Conservation (phyloP, 1,284 basidiomycete genomes). For the Chondrostereum purpureum region DNA sequence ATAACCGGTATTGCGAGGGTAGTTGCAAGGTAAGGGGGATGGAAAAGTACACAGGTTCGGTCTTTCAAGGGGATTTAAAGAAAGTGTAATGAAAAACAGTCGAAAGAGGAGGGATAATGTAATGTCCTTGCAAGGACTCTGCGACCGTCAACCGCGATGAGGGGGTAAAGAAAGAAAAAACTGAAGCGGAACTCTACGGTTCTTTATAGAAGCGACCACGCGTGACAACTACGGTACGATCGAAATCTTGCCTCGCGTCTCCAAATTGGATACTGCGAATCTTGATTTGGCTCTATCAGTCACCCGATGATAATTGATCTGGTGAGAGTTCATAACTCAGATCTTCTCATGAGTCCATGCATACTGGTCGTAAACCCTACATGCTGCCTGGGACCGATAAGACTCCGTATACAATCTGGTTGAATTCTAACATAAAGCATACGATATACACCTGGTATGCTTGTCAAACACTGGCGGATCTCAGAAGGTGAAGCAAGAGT, state of each 20-base stretch:
- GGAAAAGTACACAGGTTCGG: too few relatives aligned
- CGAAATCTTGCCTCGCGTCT: not conserved
- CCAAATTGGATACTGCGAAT: not conserved
- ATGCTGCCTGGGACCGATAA: not conserved
- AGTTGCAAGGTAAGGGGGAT: conserved; percentile 11
- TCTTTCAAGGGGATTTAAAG: conserved; percentile 3
- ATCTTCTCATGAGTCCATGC: conserved; percentile 1
- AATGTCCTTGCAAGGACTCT: not conserved
- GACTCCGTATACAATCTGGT: not conserved
- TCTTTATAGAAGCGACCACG: not conserved
- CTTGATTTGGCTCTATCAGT: not conserved
- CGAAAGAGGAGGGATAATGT: too few relatives aligned
- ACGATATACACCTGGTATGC: conserved; percentile 1
- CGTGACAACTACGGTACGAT: conserved; percentile 1
- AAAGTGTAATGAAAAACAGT: not conserved
- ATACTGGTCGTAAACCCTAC: conserved; percentile 3
- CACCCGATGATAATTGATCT: not conserved
- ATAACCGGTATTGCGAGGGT: conserved; percentile 17
- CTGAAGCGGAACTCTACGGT: not conserved
- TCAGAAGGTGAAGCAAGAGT: not conserved
- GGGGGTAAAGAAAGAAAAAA: not conserved
- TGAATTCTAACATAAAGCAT: not conserved
- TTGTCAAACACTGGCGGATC: not conserved
- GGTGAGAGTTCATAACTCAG: not conserved
- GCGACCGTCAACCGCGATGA: conserved; percentile 2